Percentiles rank a stretch among this genome's conserved stretches.
phyloP scores from a whole-genome alignment of 1,284 basidiomycete species.

The Melampsora larici-populina region DNA sequence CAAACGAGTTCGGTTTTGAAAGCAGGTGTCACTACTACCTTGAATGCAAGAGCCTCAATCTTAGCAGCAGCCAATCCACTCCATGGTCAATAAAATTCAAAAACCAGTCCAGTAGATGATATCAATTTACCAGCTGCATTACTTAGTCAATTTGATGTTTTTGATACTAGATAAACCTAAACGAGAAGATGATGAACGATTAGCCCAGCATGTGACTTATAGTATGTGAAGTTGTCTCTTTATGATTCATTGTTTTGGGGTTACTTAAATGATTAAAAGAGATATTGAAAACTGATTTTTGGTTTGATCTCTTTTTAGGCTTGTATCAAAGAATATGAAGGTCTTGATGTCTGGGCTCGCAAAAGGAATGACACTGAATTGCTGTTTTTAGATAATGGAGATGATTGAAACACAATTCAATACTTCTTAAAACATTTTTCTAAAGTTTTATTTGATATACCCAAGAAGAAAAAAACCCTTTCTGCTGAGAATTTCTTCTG shows the following conservation, averaged over 20 bases:
- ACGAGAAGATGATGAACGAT: constrained; percentile 87
- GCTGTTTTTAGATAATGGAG: constrained; percentile 38
- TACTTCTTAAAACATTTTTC: too few species aligned
- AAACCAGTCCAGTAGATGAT: constrained; percentile 95
- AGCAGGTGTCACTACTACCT: constrained; percentile 95
- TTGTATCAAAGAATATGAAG: constrained; percentile 48
- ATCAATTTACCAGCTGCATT: constrained; percentile 98
- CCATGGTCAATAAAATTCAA: constrained; percentile 96
- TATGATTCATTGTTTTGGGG: background rate
- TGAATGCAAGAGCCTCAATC: constrained; percentile 98
- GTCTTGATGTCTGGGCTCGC: constrained; percentile 47
- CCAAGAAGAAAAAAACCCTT: too few species aligned
- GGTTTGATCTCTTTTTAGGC: constrained; percentile 40
- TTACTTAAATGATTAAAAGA: background rate
- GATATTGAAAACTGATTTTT: background rate
- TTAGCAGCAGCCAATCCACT: constrained; percentile 97
- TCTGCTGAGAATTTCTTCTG: too few species aligned
- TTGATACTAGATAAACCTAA: constrained; percentile 93
- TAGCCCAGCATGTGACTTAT: constrained; percentile 96
- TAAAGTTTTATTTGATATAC: too few species aligned
- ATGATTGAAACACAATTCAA: background rate
- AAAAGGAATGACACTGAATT: constrained; percentile 40
- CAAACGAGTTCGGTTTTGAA: constrained; percentile 99
- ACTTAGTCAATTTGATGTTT: constrained; percentile 93
- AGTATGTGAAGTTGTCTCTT: constrained; percentile 69